Evolutionary conservation across 805 yeast species (phyloP).

Genomic region (Nakazawaea ambrosiae): DNA sequence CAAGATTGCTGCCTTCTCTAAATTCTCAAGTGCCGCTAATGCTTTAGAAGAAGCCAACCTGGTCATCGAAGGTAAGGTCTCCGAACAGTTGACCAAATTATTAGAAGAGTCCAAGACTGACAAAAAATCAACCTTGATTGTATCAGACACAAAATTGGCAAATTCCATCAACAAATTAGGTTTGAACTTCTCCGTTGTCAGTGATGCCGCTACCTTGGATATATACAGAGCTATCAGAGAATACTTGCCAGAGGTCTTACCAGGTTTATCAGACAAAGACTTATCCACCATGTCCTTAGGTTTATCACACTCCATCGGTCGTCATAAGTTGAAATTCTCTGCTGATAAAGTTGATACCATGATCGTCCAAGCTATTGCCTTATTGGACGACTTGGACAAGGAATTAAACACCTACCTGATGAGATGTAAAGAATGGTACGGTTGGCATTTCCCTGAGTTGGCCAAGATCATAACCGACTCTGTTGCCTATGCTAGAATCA

Average conservation of each 20-base stretch:
- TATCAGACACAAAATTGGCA: slow-evolving; percentile 92
- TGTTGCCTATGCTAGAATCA: slow-evolving; percentile 91
- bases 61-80: slow-evolving; percentile 88
- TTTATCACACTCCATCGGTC: slow-evolving; percentile 97
- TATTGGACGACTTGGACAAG: slow-evolving; percentile 93
- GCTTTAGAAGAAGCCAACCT: slow-evolving; percentile 95
- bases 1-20: slow-evolving; percentile 92
- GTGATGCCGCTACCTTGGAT: slow-evolving; percentile 93
- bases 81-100: slow-evolving; percentile 71
- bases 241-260: slow-evolving; percentile 86
- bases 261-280: slow-evolving; percentile 83
- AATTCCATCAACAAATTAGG: slow-evolving; percentile 95
- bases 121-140: slow-evolving; percentile 82
- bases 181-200: slow-evolving; percentile 76
- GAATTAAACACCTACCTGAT: slow-evolving; percentile 97
- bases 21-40: slow-evolving; percentile 88
- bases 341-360: slow-evolving; percentile 98
- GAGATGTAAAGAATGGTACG: slow-evolving; percentile 99
- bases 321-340: slow-evolving; percentile 94
- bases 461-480: slow-evolving; percentile 96
- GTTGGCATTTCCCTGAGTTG: slow-evolving; percentile 99
- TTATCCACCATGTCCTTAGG: slow-evolving; percentile 94
- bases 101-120: slow-evolving; percentile 71
- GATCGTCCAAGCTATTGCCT: slow-evolving; percentile 98
- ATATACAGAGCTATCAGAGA: slow-evolving; percentile 94